Conservation (phyloP, 2,329 filamentous ascomycete genomes). For the Cladosporium velox region DNA sequence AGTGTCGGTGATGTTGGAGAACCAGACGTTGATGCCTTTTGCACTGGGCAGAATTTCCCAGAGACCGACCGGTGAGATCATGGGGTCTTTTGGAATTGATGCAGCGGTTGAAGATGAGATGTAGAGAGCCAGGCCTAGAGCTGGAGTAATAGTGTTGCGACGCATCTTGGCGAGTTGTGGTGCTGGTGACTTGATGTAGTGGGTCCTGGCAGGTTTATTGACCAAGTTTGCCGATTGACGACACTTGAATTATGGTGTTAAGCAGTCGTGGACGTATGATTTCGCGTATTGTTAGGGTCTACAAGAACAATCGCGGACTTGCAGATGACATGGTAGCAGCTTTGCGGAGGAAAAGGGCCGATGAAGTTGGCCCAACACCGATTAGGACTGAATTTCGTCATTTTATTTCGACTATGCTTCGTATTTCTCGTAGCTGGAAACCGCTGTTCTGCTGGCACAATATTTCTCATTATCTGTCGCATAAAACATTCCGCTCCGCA, state of each 20-base stretch:
- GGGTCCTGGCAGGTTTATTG: not conserved
- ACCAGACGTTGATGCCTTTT: not conserved
- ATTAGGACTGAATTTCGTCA: not conserved
- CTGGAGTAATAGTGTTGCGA: no score
- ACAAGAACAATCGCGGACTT: not conserved
- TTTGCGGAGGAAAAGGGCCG: not conserved
- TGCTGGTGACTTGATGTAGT: not conserved
- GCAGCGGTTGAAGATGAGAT: not conserved
- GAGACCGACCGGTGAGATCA: not conserved
- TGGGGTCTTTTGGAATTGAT: not conserved
- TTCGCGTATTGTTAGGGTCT: not conserved
- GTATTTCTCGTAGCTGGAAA: not conserved
- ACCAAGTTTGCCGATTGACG: not conserved
- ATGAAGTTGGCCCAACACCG: not conserved
- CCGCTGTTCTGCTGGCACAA: not conserved
- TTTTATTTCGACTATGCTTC: not conserved
- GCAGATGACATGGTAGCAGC: not conserved
- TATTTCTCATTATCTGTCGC: not conserved
- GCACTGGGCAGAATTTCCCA: not conserved
- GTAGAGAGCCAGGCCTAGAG: not conserved
- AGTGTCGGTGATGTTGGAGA: not conserved
- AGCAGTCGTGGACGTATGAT: not conserved
- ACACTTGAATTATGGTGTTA: not conserved
- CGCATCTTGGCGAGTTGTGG: not conserved
- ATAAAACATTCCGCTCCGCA: not conserved